Percentiles rank a stretch among this genome's conserved stretches.
These are phyloP conservation scores for Trichoderma arundinaceum DNA, from an alignment of 2,329 filamentous ascomycete genomes.

Conservation along the genomic window DNA sequence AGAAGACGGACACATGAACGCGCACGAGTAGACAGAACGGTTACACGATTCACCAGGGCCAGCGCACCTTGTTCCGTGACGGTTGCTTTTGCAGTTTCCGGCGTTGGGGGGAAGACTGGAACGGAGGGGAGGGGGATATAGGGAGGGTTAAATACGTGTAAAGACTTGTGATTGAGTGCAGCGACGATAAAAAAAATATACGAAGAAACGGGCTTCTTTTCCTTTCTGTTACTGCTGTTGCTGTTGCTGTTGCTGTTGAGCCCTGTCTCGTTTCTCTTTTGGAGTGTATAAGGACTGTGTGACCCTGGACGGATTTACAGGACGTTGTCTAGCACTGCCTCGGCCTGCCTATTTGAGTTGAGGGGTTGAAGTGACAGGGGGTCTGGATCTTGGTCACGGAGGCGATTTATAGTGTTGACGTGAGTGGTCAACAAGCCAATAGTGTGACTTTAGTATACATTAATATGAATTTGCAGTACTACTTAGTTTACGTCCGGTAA, in stretches of 20 bases:
- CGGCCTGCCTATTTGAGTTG: too few species aligned
- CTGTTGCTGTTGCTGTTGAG: neutral
- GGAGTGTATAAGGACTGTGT: too few species aligned
- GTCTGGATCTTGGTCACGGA: too few species aligned
- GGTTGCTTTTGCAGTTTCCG: constrained; percentile 33
- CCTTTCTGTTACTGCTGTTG: neutral
- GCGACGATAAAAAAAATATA: constrained; percentile 29
- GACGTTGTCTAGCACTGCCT: too few species aligned
- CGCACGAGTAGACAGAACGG: constrained; percentile 12
- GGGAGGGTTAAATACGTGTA: constrained; percentile 29
- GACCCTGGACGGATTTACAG: neutral
- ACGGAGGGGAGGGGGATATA: constrained; percentile 13
- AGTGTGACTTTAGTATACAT: too few species aligned
- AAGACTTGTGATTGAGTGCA: constrained; percentile 31
- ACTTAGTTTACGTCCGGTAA: too few species aligned
- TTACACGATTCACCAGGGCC: constrained; percentile 4
- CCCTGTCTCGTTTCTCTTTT: too few species aligned
- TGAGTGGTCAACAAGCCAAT: too few species aligned
- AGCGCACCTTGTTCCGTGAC: constrained; percentile 23
- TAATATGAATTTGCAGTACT: too few species aligned
- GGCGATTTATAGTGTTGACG: too few species aligned
- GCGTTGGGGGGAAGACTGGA: constrained; percentile 41
- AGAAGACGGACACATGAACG: constrained; percentile 24
- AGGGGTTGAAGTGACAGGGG: too few species aligned
- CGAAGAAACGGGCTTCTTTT: constrained; percentile 24